Conservation (phyloP, 495 filamentous ascomycete genomes). For the Neurospora hispaniola region DNA sequence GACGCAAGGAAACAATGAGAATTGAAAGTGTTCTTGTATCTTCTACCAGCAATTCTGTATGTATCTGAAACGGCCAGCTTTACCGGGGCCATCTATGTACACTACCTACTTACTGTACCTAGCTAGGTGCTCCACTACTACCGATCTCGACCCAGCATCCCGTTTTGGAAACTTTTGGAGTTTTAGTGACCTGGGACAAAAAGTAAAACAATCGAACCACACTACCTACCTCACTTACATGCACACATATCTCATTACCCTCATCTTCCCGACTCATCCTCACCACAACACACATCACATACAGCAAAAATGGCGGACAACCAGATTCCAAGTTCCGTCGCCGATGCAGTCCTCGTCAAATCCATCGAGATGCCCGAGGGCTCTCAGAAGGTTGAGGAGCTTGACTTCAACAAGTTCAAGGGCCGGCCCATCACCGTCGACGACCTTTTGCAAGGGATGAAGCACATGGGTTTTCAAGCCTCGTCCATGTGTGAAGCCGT, state of each 20-base stretch:
- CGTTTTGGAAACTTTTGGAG: background rate
- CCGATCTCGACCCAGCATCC: background rate
- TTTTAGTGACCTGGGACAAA: background rate
- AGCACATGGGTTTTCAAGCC: conserved; percentile 85
- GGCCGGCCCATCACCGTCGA: conserved; percentile 69
- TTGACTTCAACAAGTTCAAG: conserved; percentile 78
- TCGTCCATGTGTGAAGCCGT: conserved; percentile 74
- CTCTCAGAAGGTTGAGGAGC: conserved; percentile 63
- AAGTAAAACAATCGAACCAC: background rate
- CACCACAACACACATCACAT: background rate
- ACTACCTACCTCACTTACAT: background rate
- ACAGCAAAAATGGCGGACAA: conserved; percentile 20
- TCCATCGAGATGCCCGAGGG: conserved; percentile 72
- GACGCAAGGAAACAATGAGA: background rate
- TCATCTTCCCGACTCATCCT: background rate
- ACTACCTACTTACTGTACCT: background rate
- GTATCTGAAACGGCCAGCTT: background rate
- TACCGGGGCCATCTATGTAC: background rate
- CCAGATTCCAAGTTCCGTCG: conserved; percentile 52
- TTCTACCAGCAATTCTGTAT: background rate
- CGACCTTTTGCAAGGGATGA: conserved; percentile 74
- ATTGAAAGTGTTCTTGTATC: background rate
- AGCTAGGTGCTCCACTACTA: background rate
- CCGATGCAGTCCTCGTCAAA: conserved; percentile 77
- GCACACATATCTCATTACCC: background rate